Evolutionary conservation across 352 stramenopile genomes (phyloP), one percentile per base, ranked within the genome.

Genomic region (Thalassiosira tumida): DNA sequence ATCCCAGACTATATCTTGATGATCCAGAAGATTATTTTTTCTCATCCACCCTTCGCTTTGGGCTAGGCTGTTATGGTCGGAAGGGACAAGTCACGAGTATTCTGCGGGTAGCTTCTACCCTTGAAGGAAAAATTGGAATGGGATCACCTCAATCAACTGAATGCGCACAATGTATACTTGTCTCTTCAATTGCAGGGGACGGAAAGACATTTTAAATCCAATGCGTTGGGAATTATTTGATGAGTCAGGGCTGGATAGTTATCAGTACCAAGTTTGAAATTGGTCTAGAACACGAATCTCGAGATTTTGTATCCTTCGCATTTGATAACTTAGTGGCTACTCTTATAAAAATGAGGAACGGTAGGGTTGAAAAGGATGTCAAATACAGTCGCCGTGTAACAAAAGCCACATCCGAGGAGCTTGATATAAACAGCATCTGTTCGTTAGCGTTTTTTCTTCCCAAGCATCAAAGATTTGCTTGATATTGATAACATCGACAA

Each of bases 1-100:
- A 73, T 73, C 64, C 64, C 37, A n/a, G 59, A 15, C 54, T 62
- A 62, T 79, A 62, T 38, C 72, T 79, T 6, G 3, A 79, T 38
- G 37, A 79, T 64, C 15, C 72, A 59, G 33, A 59, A 15, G 29
- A 14, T 41, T 15, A 59, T 59, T 79, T 79, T 21, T 59, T 21
- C 21, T 59, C 47, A 21, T 21, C 47, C 37, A 64, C 54, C 15
- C 29, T 79, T 38, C 26, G 33, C 7, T 79, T 79, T 64, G 72
- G 72, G 38, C 72, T 62, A 29, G 5, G 72, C 17, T 64, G 59
- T 79, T 79, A 79, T 26, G 72, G 72, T 29, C 33, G 38, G 10
- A n/a, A 59, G 38, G 29, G 24, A 64, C 33, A 79, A 79, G 6
- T 79, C 5, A 47, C 72, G 17, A 6, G 59, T 21, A 17, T 79